Evolutionary conservation across 192 early-diverging fungal genomes (phyloP).

Genomic region (Coemansia sp.): DNA sequence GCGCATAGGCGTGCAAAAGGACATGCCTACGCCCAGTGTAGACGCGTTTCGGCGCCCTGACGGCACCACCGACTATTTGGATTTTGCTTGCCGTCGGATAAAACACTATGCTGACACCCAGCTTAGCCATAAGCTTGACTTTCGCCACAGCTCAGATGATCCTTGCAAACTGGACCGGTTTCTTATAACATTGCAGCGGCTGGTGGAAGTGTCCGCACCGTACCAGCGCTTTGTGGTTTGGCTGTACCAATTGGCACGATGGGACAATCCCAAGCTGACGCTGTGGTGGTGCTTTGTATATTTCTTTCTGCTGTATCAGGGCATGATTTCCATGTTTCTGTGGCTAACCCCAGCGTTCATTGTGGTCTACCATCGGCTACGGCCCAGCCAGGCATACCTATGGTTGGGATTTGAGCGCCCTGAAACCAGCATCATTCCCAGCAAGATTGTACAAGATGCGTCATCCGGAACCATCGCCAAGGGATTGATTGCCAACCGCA

Average conservation of each 20-base stretch:
- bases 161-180: slow-evolving; percentile 52
- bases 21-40: slow-evolving; percentile 19
- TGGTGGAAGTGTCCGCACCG: slow-evolving; percentile 51
- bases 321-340: slow-evolving; percentile 32
- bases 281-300: slow-evolving; percentile 50
- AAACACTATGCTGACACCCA: slow-evolving; percentile 50
- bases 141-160: slow-evolving; percentile 45
- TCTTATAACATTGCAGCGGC: slow-evolving; percentile 44
- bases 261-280: slow-evolving; percentile 47
- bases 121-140: slow-evolving; percentile 48
- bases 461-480: slow-evolving; percentile 48
- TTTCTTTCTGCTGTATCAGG: slow-evolving; percentile 43
- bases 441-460: slow-evolving; percentile 44
- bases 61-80: slow-evolving; percentile 40
- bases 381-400: slow-evolving; percentile 48
- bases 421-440: slow-evolving; percentile 50
- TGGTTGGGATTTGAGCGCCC: slow-evolving; percentile 52
- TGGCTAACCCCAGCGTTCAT: slow-evolving; percentile 51
- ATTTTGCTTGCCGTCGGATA: slow-evolving; percentile 19
- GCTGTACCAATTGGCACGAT: slow-evolving; percentile 51
- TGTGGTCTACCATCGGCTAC: slow-evolving; percentile 47
- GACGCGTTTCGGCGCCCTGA: slow-evolving; percentile 25
- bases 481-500: slow-evolving; percentile 37
- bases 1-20: slow-evolving; percentile 44
- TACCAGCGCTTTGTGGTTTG: slow-evolving; percentile 52